Evolutionary conservation across 1,139 yeast genomes (phyloP), one percentile per base, ranked within the genome.

Genomic region (Scheffersomyces segobiensis): DNA sequence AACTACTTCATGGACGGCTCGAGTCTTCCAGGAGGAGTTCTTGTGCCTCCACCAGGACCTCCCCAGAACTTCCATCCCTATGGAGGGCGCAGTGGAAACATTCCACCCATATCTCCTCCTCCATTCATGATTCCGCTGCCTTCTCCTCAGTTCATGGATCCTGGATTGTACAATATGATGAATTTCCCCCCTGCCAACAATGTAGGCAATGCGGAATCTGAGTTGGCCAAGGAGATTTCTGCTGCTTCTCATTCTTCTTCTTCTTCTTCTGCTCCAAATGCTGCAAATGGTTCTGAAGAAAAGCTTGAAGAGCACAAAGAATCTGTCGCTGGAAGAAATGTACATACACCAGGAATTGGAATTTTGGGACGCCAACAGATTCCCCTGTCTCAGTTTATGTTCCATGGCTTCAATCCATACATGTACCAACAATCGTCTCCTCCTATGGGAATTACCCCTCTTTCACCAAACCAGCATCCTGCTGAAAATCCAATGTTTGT

Each of bases 371-470:
- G 80, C 26, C 76, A 68, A 54, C 62, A 67, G 32, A 72, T 72
- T 5, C 68, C 72, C 1, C 68, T 76, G 1, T 67, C 78, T 32
- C 78, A 78, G 1, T 83, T 79, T 62, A 75, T 83, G 77, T 79
- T 83, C 66, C 83, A 81, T 46, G 81, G 84, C 0, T 84, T 83
- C 63, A 74, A 71, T 62, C 86, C 87, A 1, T 84, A 83, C 63
- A 70, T 81, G 72, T 80, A 79, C 62, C 78, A 71, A 51, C 77
- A 69, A 22, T 63, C 72, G 24, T 71, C 74, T 5, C 75, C 81
- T 3, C 74, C 76, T 12, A 52, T 64, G 42, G 57, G 52, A 2
- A 55, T 56, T 14, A 55, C 60, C 8, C 57, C 61, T 6, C 55
- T 53, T n/a, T 59, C 64, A 14, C 64, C 62, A 46, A 56, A 48